Base-by-base conservation (phyloP, 2,329 filamentous ascomycete genomes). In the Neofusicoccum sp. region DNA sequence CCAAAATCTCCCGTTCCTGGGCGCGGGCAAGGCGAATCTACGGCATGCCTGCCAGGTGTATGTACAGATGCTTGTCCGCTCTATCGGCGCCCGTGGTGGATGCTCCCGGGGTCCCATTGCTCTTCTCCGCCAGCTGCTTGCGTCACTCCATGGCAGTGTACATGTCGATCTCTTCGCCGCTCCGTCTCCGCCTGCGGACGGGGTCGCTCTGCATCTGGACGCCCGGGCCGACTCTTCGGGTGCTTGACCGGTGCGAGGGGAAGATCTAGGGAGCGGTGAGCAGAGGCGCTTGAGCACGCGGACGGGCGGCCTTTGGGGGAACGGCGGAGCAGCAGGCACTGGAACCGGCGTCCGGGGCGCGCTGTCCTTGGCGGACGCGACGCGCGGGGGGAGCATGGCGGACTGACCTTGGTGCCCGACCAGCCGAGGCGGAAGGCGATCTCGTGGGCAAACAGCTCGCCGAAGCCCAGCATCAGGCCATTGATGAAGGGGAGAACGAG, bases 381-480 rank as follows among this genome's bases (percentile, higher is more conserved):
- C 41, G 26, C 14, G 47, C 20, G 40, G 28, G 58, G 12, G 24
- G 44, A 31, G 11, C 12, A 8, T 34, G n/a, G 7, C 9, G 7
- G 38, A 56, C 16, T 12, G 43, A 97, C 95, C 86, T 95, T 96
- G 63, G 95, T 98, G 59, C 89, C 89, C 65, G 89, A 88, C 95
- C 95, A 99, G 63, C 95, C 95, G 68, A 98, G 79, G 70, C 93
- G 82, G 72, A 93, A 99, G 1, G 95, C 95, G 54, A 91, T 89
- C 79, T 99, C 95, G 72, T 99, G 95, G 59, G 95, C 95, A 75
- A 99, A 93, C 56, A 99, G 79, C 79, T 99, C 95, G 67, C 95
- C 95, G 71, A 99, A 97, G 2, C 95, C 95, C 70, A 99, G 79
- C 95, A 99, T 99, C 81, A 99, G 85, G 48, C 95, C 95, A 78